These are phyloP conservation scores for Zalaria sp. DNA, from an alignment of 2,329 filamentous ascomycete genomes.

Conservation along the genomic window DNA sequence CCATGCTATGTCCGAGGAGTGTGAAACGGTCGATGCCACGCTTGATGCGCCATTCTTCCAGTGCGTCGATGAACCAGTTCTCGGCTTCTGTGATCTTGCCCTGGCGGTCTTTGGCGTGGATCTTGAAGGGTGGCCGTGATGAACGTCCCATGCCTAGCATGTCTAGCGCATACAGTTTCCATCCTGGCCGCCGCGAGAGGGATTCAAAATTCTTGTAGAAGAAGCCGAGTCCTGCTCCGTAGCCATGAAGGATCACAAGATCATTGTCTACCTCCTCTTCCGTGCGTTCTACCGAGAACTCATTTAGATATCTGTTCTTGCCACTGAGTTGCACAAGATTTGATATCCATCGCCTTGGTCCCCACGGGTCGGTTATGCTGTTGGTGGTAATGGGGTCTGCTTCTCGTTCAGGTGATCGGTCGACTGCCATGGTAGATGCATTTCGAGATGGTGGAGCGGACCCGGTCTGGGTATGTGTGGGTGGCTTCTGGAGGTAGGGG, in stretches of 20 bases:
- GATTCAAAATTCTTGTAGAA: conserved; percentile 98
- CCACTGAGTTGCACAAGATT: conserved; percentile 73
- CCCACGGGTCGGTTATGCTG: conserved; percentile 56
- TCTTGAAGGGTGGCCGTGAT: conserved; percentile 66
- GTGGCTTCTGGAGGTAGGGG: conserved; percentile 64
- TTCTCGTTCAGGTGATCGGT: conserved; percentile 14
- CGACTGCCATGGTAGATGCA: conserved; percentile 25
- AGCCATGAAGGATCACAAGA: conserved; percentile 91
- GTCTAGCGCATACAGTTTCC: conserved; percentile 88
- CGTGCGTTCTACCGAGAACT: conserved; percentile 77
- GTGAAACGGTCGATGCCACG: conserved; percentile 89
- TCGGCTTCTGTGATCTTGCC: conserved; percentile 80
- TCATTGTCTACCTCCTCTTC: conserved; percentile 71
- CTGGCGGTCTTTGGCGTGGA: conserved; percentile 67
- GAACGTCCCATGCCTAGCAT: conserved; percentile 91
- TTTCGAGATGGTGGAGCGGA: conserved; percentile 31
- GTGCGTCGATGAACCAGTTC: conserved; percentile 86
- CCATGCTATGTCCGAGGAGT: conserved; percentile 80
- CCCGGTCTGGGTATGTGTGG: conserved; percentile 51
- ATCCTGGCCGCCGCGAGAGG: conserved; percentile 61
- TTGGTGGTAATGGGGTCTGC: conserved; percentile 31
- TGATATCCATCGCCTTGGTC: conserved; percentile 73
- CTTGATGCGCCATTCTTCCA: conserved; percentile 89
- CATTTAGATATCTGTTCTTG: conserved; percentile 77
- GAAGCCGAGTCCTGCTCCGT: conserved; percentile 89